A percentile compares a stretch with the other conserved stretches of the same genome.
Evolutionary conservation across 345 rosid genomes (phyloP).

Genomic region (Syzygium jambos): DNA sequence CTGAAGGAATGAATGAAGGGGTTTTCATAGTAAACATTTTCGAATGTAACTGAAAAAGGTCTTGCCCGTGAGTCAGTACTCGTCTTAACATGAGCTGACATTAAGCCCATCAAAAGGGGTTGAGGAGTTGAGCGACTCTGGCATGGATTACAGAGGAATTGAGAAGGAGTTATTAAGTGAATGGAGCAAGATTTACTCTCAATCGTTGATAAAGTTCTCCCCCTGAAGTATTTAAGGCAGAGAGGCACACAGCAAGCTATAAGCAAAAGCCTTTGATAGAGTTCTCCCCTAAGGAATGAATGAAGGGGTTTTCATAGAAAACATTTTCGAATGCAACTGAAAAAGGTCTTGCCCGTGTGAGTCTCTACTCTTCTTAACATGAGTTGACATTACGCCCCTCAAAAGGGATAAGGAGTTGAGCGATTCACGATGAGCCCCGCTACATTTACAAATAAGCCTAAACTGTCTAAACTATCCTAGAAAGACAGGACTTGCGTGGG

Average conservation of each 20-base stretch:
- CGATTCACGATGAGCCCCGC: neutral
- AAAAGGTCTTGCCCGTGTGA: neutral
- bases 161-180: too few relatives aligned
- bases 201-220: too few relatives aligned
- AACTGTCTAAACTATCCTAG: neutral
- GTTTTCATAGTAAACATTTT: neutral
- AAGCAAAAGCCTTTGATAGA: neutral
- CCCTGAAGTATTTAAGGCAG: too few relatives aligned
- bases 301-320: neutral
- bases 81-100: too few relatives aligned
- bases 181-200: too few relatives aligned
- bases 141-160: too few relatives aligned
- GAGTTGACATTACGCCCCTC: too few relatives aligned
- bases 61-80: too few relatives aligned
- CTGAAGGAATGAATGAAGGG: neutral
- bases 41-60: neutral
- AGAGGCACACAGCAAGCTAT: neutral
- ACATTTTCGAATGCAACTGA: neutral
- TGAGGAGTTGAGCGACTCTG: too few relatives aligned
- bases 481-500: neutral
- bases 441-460: neutral
- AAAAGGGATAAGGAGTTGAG: neutral
- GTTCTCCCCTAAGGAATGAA: neutral
- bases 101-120: too few relatives aligned
- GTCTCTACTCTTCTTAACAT: neutral